Evolutionary conservation across 1,139 yeast genomes (phyloP), one percentile per base, ranked within the genome.

Genomic region (Kurtzmaniella quercitrusa): DNA sequence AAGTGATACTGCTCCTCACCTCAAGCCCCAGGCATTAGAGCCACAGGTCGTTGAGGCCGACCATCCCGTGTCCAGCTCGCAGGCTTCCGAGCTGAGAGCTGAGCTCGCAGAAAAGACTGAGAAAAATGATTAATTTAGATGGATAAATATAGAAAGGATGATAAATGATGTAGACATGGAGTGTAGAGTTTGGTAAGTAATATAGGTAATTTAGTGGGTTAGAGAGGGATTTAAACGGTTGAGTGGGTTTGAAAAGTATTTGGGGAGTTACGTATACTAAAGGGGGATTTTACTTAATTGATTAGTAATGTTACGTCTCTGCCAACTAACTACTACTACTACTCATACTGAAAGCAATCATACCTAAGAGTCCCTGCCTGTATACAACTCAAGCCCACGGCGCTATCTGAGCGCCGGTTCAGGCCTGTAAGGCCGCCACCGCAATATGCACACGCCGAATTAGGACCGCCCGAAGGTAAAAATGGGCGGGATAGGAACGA

Each of bases 31-130:
- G 12, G 37, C 41, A 33, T 33, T 43, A 27, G 25, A 38, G 25
- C n/a, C 34, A 34, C 41, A 36, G 16, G 40, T 38, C n/a, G 39
- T 37, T 15, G 39, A 37, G 16, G 34, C 42, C 6, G 39, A 42
- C 19, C 34, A 36, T 21, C 23, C 38, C 11, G 25, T 34, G 16
- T 39, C 14, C 36, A 34, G 33, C 41, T 43, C 17, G 34, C 42
- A n/a, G 21, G 31, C 14, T 37, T 36, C 38, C n/a, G 38, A 36
- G 27, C 23, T 14, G 27, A 36, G 38, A 21, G 38, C 25, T 19
- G 25, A 36, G n/a, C 27, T 36, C 19, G 21, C 25, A 8, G 38
- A 36, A 19, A 36, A 36, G 12, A 19, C 18, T 9, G 34, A 31
- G 36, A 31, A 31, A 31, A 31, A 31, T 15, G 36, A 31, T 14